Evolutionary conservation across 345 rosid genomes (phyloP), one percentile per base, ranked within the genome.

Genomic region (Boechera retrofracta): DNA sequence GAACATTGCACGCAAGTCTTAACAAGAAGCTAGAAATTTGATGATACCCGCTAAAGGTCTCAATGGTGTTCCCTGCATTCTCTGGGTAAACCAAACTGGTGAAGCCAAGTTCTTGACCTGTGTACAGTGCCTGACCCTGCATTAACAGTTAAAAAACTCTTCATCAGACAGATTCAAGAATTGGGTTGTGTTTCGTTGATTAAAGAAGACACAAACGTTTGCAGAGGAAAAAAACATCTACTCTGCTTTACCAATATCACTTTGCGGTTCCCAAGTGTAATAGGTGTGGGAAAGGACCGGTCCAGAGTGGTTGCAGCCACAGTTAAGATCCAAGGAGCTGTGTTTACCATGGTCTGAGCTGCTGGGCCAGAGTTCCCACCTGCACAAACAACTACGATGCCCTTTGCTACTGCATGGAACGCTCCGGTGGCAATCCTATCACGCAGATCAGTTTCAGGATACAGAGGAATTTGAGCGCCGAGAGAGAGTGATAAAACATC

Each of bases 241-340:
- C 49, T 60, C 58, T 48, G 31, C 5, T 42, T 56, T 74, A 81
- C 84, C 84, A 78, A 36, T 64, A 81, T 64, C 13, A 74, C 53
- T 8, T 64, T 10, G 45, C 67, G 56, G 61, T 74, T 79, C 26
- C 76, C 76, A 10, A 79, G 69, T 11, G 63, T 64, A 41, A 79
- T 75, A 7, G 76, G 56, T 29, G 83, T 76, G 8, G 76, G 63
- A 71, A 82, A 84, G 3, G 86, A 79, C 71, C 86, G 84, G 11
- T 86, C 89, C 10, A 81, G 51, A 52, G 84, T 86, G 9, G 79
- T 81, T 10, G 86, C 86, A 35, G 85, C 88, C 5, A 85, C 86
- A 0, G 85, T 83, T 35, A 85, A 6, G 39, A 85, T 45, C 88
- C 85, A 86, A 9, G 89, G 88, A 47, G 89, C 83, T 0, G 81